phyloP scores from a whole-genome alignment of 768 basidiomycete species.

The Suillus lakei region DNA sequence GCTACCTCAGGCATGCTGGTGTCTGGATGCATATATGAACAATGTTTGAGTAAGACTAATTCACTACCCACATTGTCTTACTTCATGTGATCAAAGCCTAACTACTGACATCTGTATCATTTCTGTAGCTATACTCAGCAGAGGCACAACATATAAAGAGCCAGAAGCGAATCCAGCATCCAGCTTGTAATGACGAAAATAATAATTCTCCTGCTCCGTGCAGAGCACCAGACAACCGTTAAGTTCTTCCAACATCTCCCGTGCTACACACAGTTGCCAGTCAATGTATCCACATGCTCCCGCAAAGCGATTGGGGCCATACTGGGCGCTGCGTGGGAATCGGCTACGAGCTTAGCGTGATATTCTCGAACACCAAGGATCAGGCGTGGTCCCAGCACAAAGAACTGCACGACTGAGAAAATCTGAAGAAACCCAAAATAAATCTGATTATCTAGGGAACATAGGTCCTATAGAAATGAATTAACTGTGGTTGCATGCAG shows the following conservation, averaged over 20 bases:
- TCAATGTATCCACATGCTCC: not conserved
- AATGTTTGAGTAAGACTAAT: too few relatives aligned
- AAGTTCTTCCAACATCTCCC: not conserved
- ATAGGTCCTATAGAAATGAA: not conserved
- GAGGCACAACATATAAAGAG: too few relatives aligned
- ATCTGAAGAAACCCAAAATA: not conserved
- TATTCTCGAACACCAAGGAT: not conserved
- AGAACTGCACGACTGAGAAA: not conserved
- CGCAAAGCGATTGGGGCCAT: not conserved
- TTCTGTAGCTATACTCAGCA: too few relatives aligned
- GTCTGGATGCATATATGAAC: too few relatives aligned
- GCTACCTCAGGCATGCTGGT: too few relatives aligned
- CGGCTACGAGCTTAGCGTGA: not conserved
- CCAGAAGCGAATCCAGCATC: too few relatives aligned
- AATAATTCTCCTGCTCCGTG: not conserved
- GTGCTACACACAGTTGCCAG: not conserved
- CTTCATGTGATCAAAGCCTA: too few relatives aligned
- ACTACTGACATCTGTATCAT: too few relatives aligned
- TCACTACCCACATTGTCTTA: too few relatives aligned
- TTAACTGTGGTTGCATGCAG: not conserved
- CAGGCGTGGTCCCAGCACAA: not conserved
- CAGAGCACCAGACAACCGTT: not conserved
- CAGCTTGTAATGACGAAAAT: too few relatives aligned
- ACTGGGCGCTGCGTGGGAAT: not conserved
- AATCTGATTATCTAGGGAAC: not conserved